Evolutionary conservation across 805 yeast species (phyloP).

Genomic region (Metschnikowia anglica): DNA sequence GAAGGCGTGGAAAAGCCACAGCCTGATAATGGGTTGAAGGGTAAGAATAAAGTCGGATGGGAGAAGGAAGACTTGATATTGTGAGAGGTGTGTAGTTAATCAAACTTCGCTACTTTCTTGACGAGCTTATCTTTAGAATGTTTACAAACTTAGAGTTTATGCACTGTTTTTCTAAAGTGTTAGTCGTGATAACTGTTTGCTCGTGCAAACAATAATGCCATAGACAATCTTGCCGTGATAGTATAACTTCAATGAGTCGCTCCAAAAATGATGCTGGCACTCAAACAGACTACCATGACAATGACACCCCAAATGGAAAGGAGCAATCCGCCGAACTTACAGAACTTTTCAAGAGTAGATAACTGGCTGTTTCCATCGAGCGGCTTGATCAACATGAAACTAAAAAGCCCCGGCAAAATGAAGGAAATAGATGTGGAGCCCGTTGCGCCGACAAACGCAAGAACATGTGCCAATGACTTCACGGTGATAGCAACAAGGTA

Average conservation of each 20-base stretch:
- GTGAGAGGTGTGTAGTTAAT: too few relatives aligned
- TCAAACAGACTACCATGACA: conserved; percentile 68
- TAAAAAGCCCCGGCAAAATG: conserved; percentile 85
- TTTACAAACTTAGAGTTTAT: too few relatives aligned
- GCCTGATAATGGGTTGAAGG: conserved; percentile 37
- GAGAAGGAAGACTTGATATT: conserved; percentile 38
- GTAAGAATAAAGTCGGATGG: conserved; percentile 40
- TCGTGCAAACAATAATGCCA: too few relatives aligned
- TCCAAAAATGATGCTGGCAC: conserved; percentile 48
- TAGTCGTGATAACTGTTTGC: too few relatives aligned
- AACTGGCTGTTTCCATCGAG: conserved; percentile 27
- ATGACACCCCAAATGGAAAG: conserved; percentile 66
- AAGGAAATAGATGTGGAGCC: conserved; percentile 92
- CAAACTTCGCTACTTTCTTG: too few relatives aligned
- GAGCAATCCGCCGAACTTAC: conserved; percentile 51
- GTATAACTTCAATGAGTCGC: conserved; percentile 30
- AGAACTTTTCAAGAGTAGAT: conserved; percentile 29
- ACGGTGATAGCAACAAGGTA: conserved; percentile 66
- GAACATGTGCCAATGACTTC: conserved; percentile 72
- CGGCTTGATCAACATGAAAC: conserved; percentile 66
- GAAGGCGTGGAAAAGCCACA: conserved; percentile 36
- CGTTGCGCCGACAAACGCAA: conserved; percentile 89
- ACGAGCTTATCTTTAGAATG: too few relatives aligned
- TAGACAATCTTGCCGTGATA: too few relatives aligned
- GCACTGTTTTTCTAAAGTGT: not conserved